A percentile compares a stretch with the other conserved stretches of the same genome.
These are phyloP conservation scores for Sordaria brevicollis DNA, from an alignment of 495 filamentous ascomycete genomes.

Conservation along the genomic window DNA sequence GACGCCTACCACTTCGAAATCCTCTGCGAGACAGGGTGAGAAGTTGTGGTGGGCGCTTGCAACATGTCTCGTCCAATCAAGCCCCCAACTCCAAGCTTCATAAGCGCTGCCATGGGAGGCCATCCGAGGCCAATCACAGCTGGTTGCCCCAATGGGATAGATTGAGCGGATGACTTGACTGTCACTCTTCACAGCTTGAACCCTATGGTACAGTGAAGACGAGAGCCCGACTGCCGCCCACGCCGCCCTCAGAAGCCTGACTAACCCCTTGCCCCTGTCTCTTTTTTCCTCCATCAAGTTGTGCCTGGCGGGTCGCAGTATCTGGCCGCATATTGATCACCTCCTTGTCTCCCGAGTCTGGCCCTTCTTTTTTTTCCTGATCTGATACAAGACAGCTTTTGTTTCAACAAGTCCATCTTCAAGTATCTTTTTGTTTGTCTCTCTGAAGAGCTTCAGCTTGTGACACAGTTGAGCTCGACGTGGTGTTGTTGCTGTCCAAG, in stretches of 20 bases:
- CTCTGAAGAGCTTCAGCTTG: background rate
- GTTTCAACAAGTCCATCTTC: slow-evolving; percentile 4
- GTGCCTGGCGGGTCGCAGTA: slow-evolving; percentile 8
- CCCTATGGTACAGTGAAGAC: background rate
- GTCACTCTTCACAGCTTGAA: too few relatives aligned
- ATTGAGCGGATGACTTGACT: background rate
- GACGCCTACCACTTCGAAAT: too few relatives aligned
- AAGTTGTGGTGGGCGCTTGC: slow-evolving; percentile 17
- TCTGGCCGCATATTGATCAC: slow-evolving; percentile 30
- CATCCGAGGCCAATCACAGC: slow-evolving; percentile 21
- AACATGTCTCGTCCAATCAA: slow-evolving; percentile 12
- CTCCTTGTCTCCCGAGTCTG: slow-evolving; percentile 7
- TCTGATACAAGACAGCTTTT: slow-evolving; percentile 1
- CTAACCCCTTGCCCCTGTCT: background rate
- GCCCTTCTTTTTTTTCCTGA: background rate
- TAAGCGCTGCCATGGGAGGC: slow-evolving; percentile 18
- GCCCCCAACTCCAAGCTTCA: slow-evolving; percentile 4
- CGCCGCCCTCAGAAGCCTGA: slow-evolving; percentile 3
- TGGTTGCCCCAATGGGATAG: background rate
- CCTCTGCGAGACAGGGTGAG: background rate
- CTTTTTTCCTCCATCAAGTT: background rate
- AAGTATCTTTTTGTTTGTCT: background rate
- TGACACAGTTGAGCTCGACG: background rate
- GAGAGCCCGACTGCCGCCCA: slow-evolving; percentile 9
- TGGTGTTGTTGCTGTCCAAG: background rate